Percentiles rank a stretch among this genome's conserved stretches.
phyloP scores from a whole-genome alignment of 2,329 filamentous ascomycete species.

The Fusarium sp. region DNA sequence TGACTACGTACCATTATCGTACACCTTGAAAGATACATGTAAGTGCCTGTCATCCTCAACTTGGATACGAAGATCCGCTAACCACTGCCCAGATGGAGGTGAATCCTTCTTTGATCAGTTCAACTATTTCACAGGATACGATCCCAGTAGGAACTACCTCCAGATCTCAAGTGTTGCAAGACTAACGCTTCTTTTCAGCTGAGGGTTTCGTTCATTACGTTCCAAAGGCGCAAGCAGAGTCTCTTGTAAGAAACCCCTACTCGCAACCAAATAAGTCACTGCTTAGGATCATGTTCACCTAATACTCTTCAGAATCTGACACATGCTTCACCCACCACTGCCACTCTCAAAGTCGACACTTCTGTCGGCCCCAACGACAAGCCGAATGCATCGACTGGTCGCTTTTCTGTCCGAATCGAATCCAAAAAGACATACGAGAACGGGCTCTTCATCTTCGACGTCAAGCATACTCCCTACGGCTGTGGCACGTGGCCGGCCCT shows the following conservation, averaged over 20 bases:
- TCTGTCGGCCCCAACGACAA: constrained; percentile 57
- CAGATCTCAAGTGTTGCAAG: not conserved
- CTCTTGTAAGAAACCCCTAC: constrained; percentile 49
- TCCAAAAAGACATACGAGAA: constrained; percentile 67
- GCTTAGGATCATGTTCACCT: not conserved
- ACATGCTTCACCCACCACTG: constrained; percentile 61
- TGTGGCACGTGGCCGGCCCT: constrained; percentile 73
- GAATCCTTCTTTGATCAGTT: constrained; percentile 64
- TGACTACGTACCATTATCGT: constrained; percentile 57
- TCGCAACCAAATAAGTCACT: not conserved
- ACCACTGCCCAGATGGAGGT: constrained; percentile 54
- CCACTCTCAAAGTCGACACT: constrained; percentile 69
- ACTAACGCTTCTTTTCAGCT: constrained; percentile 42
- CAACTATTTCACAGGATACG: constrained; percentile 60
- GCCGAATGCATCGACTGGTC: constrained; percentile 65
- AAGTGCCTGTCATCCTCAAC: constrained; percentile 32
- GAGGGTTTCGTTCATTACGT: constrained; percentile 65
- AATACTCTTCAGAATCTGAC: constrained; percentile 65
- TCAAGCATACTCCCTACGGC: constrained; percentile 70
- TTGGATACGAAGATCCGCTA: not conserved
- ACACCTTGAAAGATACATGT: constrained; percentile 61
- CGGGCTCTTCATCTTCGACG: constrained; percentile 75
- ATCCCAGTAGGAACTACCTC: constrained; percentile 51
- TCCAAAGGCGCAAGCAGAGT: constrained; percentile 51
- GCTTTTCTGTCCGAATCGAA: constrained; percentile 70